A percentile compares a stretch with the other conserved stretches of the same genome.
phyloP scores from a whole-genome alignment of 164 flowering plant species.

The Dillenia turbinata region DNA sequence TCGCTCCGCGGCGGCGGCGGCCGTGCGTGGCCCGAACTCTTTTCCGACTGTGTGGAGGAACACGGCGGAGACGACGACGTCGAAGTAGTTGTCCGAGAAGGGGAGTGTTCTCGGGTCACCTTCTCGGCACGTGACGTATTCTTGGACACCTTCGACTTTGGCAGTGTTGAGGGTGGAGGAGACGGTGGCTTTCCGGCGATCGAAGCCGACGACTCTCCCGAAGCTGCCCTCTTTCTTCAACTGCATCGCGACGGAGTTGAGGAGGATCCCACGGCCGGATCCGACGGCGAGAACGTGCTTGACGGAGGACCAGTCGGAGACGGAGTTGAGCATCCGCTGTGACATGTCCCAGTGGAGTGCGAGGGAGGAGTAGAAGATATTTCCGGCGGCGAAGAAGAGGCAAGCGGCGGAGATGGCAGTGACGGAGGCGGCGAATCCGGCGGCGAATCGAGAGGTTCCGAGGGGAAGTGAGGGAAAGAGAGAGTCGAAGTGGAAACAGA shows the following conservation, averaged over 20 bases:
- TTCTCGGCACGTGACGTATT: slow-evolving; percentile 84
- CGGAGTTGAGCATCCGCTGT: slow-evolving; percentile 62
- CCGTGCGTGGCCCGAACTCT: slow-evolving; percentile 69
- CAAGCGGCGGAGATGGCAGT: slow-evolving; percentile 71
- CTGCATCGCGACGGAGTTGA: slow-evolving; percentile 87
- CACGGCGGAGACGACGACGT: slow-evolving; percentile 84
- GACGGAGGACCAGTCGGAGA: slow-evolving; percentile 82
- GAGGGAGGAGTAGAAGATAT: slow-evolving; percentile 75
- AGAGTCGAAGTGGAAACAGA: slow-evolving; percentile 29
- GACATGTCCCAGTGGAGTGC: slow-evolving; percentile 81
- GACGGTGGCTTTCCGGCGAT: slow-evolving; percentile 36
- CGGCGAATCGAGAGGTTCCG: slow-evolving; percentile 55
- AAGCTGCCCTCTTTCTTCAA: slow-evolving; percentile 86
- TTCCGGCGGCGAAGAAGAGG: slow-evolving; percentile 73
- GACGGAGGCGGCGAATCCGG: slow-evolving; percentile 76
- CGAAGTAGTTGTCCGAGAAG: slow-evolving; percentile 74
- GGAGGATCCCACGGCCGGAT: slow-evolving; percentile 85
- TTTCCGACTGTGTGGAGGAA: slow-evolving; percentile 81
- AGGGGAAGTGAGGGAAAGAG: slow-evolving; percentile 30
- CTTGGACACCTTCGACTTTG: slow-evolving; percentile 74
- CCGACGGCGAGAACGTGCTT: slow-evolving; percentile 82
- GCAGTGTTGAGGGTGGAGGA: slow-evolving; percentile 66
- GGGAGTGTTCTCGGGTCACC: slow-evolving; percentile 84
- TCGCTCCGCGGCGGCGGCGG: slow-evolving; percentile 86
- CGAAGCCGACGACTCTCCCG: slow-evolving; percentile 89